Base-by-base conservation (phyloP, 2,329 filamentous ascomycete genomes). In the Aplosporella prunicola region DNA sequence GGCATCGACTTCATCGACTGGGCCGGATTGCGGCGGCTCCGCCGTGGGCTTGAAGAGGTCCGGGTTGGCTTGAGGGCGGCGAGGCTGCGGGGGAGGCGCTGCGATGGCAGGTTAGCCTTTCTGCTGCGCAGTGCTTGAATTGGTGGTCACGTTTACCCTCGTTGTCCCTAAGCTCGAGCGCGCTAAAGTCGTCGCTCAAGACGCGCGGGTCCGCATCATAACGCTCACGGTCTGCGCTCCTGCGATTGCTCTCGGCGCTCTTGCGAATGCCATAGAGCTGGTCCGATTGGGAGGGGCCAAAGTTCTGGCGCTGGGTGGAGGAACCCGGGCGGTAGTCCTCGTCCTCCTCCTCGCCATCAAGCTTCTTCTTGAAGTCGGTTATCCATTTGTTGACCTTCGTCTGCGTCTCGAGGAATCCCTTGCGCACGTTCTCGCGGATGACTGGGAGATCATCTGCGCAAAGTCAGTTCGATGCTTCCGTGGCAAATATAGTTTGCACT, bases 201-300 rank as follows among this genome's bases (percentile, higher is more conserved):
- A 96, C 77, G 55, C 88, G 78, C 20, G 89, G 91, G 56, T 98
- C 91, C 18, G 88, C 87, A 58, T 98, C 91, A 55, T 98, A 98
- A 40, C 86, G 79, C 49, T 88, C 82, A 45, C 88, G 86, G 57
- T 96, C 89, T 26, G 81, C 81, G 56, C 88, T 94, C 50, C 82
- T 74, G 49, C 66, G 56, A n/a, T n/a, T n/a, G 55, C 56, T 48
- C 14, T 59, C 57, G 5, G 56, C 55, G 42, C 53, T 60, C 43
- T 56, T 60, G 14, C 46, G 40, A 28, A 61, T 56, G 25, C 60
- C 60, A 35, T 61, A 51, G 11, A 61, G 44, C 40, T 64, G 60
- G 11, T 61, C 55, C 14, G 56, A 58, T 43, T 61, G 56, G 9
- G 46, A 47, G 0, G 60, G 51, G 15, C 60, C 58, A 35, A 50